Evolutionary conservation across 2,329 filamentous ascomycete genomes (phyloP).

Genomic region (Ambrosiella xylebori): DNA sequence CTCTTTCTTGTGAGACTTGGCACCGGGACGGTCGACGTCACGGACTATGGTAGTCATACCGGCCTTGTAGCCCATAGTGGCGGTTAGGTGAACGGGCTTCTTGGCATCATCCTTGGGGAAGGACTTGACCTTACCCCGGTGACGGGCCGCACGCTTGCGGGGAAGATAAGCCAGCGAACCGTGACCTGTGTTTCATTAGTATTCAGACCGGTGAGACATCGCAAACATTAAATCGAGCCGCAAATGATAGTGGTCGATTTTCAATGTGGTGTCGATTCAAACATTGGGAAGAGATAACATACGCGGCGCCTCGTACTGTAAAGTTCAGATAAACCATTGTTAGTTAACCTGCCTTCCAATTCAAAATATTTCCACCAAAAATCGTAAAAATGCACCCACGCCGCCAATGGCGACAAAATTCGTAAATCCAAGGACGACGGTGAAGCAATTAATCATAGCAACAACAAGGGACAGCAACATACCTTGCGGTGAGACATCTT

Average conservation of each 20-base stretch:
- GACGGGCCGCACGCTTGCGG: conserved; percentile 81
- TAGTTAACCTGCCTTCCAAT: background rate
- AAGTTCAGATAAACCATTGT: background rate
- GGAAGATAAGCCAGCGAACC: conserved; percentile 80
- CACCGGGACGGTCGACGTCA: conserved; percentile 91
- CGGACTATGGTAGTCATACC: conserved; percentile 99
- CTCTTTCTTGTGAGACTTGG: conserved; percentile 99
- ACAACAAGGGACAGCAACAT: conserved; percentile 4
- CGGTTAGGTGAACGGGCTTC: conserved; percentile 98
- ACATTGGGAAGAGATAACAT: conserved; percentile 3
- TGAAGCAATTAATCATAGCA: background rate
- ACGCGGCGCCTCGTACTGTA: conserved; percentile 61
- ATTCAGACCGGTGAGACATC: background rate
- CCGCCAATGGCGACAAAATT: no score
- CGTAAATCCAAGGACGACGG: no score
- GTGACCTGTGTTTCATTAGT: conserved; percentile 31
- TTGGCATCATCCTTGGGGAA: conserved; percentile 99
- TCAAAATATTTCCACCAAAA: background rate
- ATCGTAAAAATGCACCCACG: no score
- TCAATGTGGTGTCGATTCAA: background rate
- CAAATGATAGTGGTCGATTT: background rate
- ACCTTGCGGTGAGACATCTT: conserved; percentile 16
- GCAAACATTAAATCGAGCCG: background rate
- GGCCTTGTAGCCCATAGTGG: conserved; percentile 98
- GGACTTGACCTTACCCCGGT: conserved; percentile 96